Conservation (phyloP, 495 filamentous ascomycete species). For the Aspergillus ellipticus region DNA sequence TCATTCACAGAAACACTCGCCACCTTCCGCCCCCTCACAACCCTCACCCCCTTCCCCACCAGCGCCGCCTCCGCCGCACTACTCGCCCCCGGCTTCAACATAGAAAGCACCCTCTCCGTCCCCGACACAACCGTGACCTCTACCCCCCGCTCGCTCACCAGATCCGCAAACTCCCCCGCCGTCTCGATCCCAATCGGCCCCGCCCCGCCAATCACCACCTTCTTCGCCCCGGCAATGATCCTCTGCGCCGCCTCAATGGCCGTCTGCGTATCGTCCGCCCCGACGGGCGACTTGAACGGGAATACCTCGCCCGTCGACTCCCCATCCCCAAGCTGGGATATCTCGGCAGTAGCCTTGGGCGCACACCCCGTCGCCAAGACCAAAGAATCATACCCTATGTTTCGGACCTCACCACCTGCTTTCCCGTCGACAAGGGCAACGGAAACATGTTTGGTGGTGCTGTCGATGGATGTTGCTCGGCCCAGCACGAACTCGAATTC, state of each 20-base stretch:
- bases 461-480: conserved; percentile 47
- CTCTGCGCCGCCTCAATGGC: conserved; percentile 42
- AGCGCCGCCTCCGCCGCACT: conserved; percentile 25
- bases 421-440: too few species aligned
- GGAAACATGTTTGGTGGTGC: conserved; percentile 35
- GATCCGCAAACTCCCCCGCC: conserved; percentile 55
- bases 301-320: conserved; percentile 27
- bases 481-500: conserved; percentile 57
- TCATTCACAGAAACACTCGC: conserved; percentile 13
- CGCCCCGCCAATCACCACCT: conserved; percentile 63
- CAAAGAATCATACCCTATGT: conserved; percentile 46
- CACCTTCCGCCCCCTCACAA: conserved; percentile 16
- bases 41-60: conserved; percentile 18
- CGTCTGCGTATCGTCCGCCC: conserved; percentile 7
- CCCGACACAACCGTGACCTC: conserved; percentile 44
- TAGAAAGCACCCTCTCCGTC: conserved; percentile 30
- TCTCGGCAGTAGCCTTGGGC: conserved; percentile 39
- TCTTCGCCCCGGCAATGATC: conserved; percentile 48
- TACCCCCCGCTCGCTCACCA: conserved; percentile 27
- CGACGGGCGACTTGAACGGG: conserved; percentile 46
- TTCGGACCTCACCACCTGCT: too few species aligned
- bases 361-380: conserved; percentile 48
- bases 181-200: conserved; percentile 66
- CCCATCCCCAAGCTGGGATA: conserved; percentile 30
- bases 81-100: conserved; percentile 26